Evolutionary conservation across 148 eudicot genomes (phyloP).

Genomic region (Chenopodium album): DNA sequence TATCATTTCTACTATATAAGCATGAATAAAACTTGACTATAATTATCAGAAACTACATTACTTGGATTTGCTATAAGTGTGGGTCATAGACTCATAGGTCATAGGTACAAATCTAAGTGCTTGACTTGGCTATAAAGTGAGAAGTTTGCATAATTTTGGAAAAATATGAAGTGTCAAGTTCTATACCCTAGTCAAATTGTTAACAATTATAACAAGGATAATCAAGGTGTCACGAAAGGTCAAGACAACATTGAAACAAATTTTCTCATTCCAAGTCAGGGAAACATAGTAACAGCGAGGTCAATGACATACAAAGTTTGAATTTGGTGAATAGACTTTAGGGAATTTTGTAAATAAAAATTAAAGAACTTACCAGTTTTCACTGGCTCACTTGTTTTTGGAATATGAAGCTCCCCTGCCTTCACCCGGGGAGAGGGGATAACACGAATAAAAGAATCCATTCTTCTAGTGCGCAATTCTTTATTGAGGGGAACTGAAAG

Average conservation of each 20-base stretch:
- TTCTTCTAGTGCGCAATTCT: conserved; percentile 41
- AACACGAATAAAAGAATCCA: conserved; percentile 71
- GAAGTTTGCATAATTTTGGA: background rate
- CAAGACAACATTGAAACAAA: background rate
- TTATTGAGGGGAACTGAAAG: conserved; percentile 69
- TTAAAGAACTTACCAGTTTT: conserved; percentile 32
- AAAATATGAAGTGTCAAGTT: background rate
- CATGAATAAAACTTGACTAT: too few species aligned
- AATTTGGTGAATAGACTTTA: too few species aligned
- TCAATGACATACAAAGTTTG: too few species aligned
- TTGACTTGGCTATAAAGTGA: background rate
- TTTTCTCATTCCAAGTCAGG: background rate
- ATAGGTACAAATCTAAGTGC: background rate
- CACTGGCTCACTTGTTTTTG: conserved; percentile 28
- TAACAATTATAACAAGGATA: background rate
- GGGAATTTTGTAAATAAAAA: background rate
- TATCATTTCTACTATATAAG: too few species aligned
- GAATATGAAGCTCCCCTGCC: conserved; percentile 33
- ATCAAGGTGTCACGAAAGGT: background rate
- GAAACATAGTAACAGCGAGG: background rate
- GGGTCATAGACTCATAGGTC: background rate
- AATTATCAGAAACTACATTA: too few species aligned
- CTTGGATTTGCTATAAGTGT: background rate
- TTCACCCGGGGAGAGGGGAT: conserved; percentile 69
- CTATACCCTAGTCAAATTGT: background rate